A percentile compares a stretch with the other conserved stretches of the same genome.
Evolutionary conservation across 73 alveolate genomes (phyloP).

Genomic region (Symbiodinium pilosum): DNA sequence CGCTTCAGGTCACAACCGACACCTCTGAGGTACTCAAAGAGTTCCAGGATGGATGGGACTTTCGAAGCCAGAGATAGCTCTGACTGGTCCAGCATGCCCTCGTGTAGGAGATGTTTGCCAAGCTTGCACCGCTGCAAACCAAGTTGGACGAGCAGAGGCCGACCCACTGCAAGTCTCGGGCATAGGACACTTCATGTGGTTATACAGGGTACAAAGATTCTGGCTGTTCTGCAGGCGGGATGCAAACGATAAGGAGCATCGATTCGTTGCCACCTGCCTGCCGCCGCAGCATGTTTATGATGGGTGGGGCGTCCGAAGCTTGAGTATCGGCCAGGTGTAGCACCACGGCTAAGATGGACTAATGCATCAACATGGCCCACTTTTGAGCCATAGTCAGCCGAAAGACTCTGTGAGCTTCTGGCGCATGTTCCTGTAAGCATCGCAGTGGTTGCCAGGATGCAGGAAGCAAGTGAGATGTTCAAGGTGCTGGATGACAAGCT

Average conservation of each 20-base stretch:
- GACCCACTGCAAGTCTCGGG: not conserved
- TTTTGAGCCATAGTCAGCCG: no score
- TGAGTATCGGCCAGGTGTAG: no score
- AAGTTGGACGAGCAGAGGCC: conserved; percentile 92
- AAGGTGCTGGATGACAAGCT: conserved; percentile 34
- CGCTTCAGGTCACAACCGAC: conserved; percentile 63
- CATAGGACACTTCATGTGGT: no score
- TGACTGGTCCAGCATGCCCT: not conserved
- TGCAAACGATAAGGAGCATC: conserved; percentile 86
- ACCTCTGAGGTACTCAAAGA: conserved; percentile 84
- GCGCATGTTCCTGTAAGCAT: not conserved
- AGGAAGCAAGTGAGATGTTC: conserved; percentile 87
- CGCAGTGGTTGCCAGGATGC: conserved; percentile 70
- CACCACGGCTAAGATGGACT: no score
- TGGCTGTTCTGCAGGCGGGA: not conserved
- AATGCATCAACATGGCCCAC: no score
- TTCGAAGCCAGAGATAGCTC: not conserved
- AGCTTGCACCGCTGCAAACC: conserved; percentile 79
- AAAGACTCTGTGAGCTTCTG: not conserved
- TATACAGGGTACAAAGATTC: not conserved
- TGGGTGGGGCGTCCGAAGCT: not conserved
- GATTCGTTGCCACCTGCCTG: conserved; percentile 76
- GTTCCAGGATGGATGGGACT: conserved; percentile 43
- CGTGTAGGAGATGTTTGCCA: conserved; percentile 79
- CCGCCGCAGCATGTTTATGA: not conserved